These are phyloP conservation scores for Saccharomycopsis sp. DNA, from an alignment of 805 yeast species.

Conservation along the genomic window DNA sequence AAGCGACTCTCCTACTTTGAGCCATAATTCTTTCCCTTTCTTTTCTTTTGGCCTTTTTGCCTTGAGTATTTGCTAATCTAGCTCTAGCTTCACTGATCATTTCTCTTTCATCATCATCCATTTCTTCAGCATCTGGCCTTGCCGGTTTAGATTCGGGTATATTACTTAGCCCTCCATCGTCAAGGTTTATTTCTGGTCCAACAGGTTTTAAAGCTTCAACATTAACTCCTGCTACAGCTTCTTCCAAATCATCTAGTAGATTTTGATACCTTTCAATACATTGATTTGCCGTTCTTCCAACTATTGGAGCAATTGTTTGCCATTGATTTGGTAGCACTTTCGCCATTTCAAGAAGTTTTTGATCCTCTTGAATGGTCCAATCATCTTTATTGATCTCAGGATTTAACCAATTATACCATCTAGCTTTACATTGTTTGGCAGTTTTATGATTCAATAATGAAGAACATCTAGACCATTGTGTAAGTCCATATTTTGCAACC, in stretches of 20 bases:
- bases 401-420: slow-evolving; percentile 85
- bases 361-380: slow-evolving; percentile 76
- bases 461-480: slow-evolving; percentile 91
- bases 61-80: slow-evolving; percentile 83
- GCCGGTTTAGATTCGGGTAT: slow-evolving; percentile 74
- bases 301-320: slow-evolving; percentile 75
- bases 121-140: slow-evolving; percentile 64
- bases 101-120: slow-evolving; percentile 83
- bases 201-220: slow-evolving; percentile 11
- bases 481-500: slow-evolving; percentile 83
- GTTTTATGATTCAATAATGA: slow-evolving; percentile 77
- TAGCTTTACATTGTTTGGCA: slow-evolving; percentile 83
- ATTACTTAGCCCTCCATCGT: slow-evolving; percentile 50
- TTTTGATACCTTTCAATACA: slow-evolving; percentile 79
- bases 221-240: slow-evolving; percentile 21
- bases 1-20: slow-evolving; percentile 66
- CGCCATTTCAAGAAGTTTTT: slow-evolving; percentile 53
- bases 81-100: slow-evolving; percentile 95
- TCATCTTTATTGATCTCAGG: slow-evolving; percentile 55
- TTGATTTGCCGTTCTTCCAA: slow-evolving; percentile 79
- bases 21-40: slow-evolving; percentile 75
- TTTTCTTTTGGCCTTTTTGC: slow-evolving; percentile 88
- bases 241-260: slow-evolving; percentile 44
- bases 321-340: slow-evolving; percentile 82
- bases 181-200: slow-evolving; percentile 11